These are phyloP conservation scores for Cruciata laevipes DNA, from an alignment of 257 asterid genomes.

Conservation along the genomic window DNA sequence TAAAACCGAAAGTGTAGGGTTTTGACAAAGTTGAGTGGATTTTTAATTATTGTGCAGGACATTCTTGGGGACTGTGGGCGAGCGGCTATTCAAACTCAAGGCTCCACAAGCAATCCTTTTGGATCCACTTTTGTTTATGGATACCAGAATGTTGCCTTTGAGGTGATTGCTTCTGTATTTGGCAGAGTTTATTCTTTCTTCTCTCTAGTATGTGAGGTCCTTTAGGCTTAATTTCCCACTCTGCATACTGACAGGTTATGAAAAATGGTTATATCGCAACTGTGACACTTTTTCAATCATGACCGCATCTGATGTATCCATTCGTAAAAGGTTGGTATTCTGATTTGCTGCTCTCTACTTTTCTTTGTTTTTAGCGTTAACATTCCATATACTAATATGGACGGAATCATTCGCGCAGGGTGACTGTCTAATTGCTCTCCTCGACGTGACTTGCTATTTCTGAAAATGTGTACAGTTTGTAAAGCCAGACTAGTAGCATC, in stretches of 20 bases:
- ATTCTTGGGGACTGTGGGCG: constrained; percentile 75
- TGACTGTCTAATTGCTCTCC: background rate
- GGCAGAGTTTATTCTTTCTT: background rate
- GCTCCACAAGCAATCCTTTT: constrained; percentile 70
- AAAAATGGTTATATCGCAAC: constrained; percentile 77
- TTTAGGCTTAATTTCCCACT: background rate
- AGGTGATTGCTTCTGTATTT: constrained; percentile 36
- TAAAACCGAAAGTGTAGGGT: background rate
- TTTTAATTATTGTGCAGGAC: constrained; percentile 37
- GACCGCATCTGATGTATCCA: constrained; percentile 17
- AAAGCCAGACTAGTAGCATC: background rate
- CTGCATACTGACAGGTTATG: constrained; percentile 50
- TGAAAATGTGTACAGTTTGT: constrained; percentile 13
- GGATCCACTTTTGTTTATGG: constrained; percentile 86
- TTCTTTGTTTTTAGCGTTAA: background rate
- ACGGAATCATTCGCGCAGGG: constrained; percentile 7
- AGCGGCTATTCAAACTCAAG: constrained; percentile 81
- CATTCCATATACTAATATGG: background rate
- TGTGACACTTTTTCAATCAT: constrained; percentile 74
- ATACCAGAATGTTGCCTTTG: constrained; percentile 67
- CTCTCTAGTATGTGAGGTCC: background rate
- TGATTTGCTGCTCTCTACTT: background rate
- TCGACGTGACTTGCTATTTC: background rate
- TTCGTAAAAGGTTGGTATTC: background rate
- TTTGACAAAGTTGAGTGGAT: constrained; percentile 5